Evolutionary conservation across 805 yeast genomes (phyloP), one percentile per base, ranked within the genome.

Genomic region (Yarrowia divulgata): DNA sequence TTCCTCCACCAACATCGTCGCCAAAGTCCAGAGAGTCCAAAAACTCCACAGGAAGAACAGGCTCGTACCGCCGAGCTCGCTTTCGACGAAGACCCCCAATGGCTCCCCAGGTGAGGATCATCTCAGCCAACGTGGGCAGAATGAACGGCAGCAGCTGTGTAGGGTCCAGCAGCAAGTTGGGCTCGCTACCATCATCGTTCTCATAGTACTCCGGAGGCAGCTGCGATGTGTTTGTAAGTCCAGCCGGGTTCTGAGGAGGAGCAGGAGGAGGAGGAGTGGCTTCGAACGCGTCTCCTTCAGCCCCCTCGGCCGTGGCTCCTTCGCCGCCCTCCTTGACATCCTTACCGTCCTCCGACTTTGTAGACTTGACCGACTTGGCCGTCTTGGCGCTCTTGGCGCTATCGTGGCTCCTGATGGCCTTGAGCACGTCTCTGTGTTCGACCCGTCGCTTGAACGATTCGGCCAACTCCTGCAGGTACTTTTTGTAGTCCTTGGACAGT

Each of bases 51-150:
- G 97, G 94, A 58, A 93, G 78, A 29, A 86, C 80, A 0, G 98
- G 97, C 75, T 88, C 91, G 74, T 83, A 88, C 67, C 83, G 79
- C 69, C 81, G 80, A 19, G 90, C 85, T 66, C 87, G 83, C 23
- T 81, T 80, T 49, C 81, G 81, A 67, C 85, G 83, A 1, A 85
- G 77, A 1, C 91, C 90, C 3, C 90, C 89, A 18, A 87, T 75
- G 0, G 91, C 85, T 1, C 97, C 96, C 82, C 91, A 94, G 52
- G 84, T 83, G 69, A 85, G 86, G 34, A 91, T 83, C 77, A 92
- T 79, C 77, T 94, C 97, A 1, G 85, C 80, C 10, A 86, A 74
- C n/a, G 88, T 87, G 1, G 98, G 98, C 37, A 92, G 78, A 0
- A 86, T 84, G 39, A 90, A 84, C 1, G 87, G 86, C 34, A 81